These are phyloP conservation scores for Penicillium sp. DNA, from an alignment of 2,329 filamentous ascomycete genomes.

Conservation along the genomic window DNA sequence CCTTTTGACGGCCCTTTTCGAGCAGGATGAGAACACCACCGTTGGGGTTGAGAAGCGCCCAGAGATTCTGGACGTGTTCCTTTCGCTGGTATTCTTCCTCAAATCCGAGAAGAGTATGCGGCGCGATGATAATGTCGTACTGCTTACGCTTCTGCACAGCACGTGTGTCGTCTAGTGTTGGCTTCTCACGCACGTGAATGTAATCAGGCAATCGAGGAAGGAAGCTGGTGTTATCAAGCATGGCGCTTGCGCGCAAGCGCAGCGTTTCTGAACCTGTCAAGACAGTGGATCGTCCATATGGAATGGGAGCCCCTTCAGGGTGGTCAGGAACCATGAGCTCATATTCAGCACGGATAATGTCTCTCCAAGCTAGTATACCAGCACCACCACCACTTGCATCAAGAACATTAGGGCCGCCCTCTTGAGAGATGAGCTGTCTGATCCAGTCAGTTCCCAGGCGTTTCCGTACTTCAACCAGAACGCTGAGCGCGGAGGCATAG, in stretches of 20 bases:
- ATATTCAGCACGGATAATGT: constrained; percentile 81
- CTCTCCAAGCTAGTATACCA: constrained; percentile 65
- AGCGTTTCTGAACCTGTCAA: constrained; percentile 76
- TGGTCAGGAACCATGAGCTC: constrained; percentile 61
- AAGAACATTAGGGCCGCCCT: constrained; percentile 61
- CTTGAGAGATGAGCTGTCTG: constrained; percentile 57
- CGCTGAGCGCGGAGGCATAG: constrained; percentile 61
- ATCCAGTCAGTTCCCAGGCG: constrained; percentile 64
- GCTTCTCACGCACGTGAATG: constrained; percentile 63
- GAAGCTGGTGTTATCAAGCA: constrained; percentile 89
- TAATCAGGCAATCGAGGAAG: constrained; percentile 90
- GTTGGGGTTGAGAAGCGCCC: constrained; percentile 79
- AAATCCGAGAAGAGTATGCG: constrained; percentile 77
- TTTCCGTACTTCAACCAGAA: constrained; percentile 63
- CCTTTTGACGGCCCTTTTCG: constrained; percentile 88
- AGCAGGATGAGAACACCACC: constrained; percentile 85
- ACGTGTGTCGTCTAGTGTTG: constrained; percentile 61
- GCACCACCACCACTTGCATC: constrained; percentile 67
- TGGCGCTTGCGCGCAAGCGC: constrained; percentile 71
- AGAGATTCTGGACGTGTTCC: constrained; percentile 81
- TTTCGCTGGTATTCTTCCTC: constrained; percentile 77
- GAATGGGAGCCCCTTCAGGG: constrained; percentile 45
- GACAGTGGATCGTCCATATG: constrained; percentile 74
- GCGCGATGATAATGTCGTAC: constrained; percentile 88
- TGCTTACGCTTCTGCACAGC: constrained; percentile 67